Evolutionary conservation across 2,329 filamentous ascomycete genomes (phyloP).

Genomic region (Intubia oerlemansii): DNA sequence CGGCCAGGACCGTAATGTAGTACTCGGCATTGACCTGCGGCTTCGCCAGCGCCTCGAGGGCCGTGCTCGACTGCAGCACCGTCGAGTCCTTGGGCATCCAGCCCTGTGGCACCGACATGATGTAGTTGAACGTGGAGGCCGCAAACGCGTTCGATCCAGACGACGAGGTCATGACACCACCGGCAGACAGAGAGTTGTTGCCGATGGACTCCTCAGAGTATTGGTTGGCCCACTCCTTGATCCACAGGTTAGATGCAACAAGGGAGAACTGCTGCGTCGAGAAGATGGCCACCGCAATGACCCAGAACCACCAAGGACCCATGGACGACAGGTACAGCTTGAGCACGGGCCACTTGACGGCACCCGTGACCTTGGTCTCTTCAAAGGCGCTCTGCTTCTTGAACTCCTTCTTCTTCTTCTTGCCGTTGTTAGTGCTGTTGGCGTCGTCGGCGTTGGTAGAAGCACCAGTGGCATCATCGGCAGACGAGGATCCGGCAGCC

Average conservation of each 20-base stretch:
- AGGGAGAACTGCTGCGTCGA: conserved; percentile 63
- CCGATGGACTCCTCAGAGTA: conserved; percentile 32
- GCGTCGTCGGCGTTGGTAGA: not conserved
- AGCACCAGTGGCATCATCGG: too few species aligned
- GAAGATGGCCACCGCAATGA: conserved; percentile 54
- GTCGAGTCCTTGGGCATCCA: conserved; percentile 14
- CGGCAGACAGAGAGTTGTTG: conserved; percentile 1
- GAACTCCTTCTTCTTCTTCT: conserved; percentile 29
- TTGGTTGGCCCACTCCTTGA: conserved; percentile 83
- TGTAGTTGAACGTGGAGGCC: not conserved
- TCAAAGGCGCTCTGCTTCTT: conserved; percentile 34
- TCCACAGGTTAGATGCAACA: conserved; percentile 85
- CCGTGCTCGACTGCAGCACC: conserved; percentile 15
- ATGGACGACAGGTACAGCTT: conserved; percentile 70
- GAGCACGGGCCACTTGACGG: conserved; percentile 76
- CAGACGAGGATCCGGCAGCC: conserved; percentile 22
- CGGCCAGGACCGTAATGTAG: conserved; percentile 65
- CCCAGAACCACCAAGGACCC: conserved; percentile 96
- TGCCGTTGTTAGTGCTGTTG: conserved; percentile 28
- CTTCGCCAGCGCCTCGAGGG: conserved; percentile 6
- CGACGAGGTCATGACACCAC: not conserved
- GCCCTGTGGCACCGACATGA: conserved; percentile 2
- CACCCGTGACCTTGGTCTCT: conserved; percentile 66
- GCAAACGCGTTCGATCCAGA: too few species aligned
- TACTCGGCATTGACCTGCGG: conserved; percentile 59